These are phyloP conservation scores for Arabidopsis hybrid DNA, from an alignment of 441 rosid species.

Conservation along the genomic window DNA sequence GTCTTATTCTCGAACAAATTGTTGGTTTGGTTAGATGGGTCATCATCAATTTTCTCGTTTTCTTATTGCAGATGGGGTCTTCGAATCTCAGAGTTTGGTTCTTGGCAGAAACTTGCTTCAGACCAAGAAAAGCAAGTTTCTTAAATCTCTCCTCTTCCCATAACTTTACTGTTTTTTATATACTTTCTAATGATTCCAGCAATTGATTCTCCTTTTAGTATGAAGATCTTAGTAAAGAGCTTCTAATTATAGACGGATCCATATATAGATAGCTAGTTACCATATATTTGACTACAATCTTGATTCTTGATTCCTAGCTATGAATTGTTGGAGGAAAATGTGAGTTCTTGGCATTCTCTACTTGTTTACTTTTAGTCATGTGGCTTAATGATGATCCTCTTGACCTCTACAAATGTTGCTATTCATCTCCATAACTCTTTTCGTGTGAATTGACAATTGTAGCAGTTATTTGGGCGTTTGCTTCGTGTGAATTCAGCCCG, in stretches of 20 bases:
- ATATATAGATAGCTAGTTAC: background rate
- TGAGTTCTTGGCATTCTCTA: background rate
- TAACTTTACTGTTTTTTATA: background rate
- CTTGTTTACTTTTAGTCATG: background rate
- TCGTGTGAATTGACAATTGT: background rate
- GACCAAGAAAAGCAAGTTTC: constrained; percentile 35
- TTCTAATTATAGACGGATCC: constrained; percentile 16
- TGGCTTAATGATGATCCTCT: background rate
- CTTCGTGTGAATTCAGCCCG: background rate
- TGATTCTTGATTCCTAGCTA: constrained; percentile 23
- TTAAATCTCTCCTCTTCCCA: background rate
- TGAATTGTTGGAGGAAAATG: background rate
- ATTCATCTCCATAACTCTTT: background rate
- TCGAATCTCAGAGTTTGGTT: constrained; percentile 36
- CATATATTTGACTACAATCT: background rate
- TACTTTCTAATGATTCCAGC: background rate
- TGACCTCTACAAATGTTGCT: constrained; percentile 1
- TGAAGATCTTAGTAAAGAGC: background rate
- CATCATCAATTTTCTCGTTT: background rate
- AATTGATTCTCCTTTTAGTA: constrained; percentile 4
- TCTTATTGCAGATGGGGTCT: constrained; percentile 41
- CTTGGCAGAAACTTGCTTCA: constrained; percentile 47
- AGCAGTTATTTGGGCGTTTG: background rate
- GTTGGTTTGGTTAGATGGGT: constrained; percentile 7
- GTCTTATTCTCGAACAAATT: background rate